Base-by-base conservation (phyloP, 2,329 filamentous ascomycete species). In the Claviceps capensis region DNA sequence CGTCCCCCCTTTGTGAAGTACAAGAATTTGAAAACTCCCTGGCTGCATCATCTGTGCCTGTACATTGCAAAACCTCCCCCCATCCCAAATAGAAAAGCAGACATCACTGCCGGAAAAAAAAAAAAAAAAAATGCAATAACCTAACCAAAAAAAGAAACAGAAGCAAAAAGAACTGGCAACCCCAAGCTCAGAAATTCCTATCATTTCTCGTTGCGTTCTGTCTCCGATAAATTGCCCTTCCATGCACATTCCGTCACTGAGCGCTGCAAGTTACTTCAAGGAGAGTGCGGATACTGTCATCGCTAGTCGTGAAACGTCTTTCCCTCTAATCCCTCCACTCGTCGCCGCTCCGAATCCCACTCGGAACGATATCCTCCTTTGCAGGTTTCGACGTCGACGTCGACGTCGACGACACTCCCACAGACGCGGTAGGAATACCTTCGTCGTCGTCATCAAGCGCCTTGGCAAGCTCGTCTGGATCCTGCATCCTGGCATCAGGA, bases 401-500 rank as follows among this genome's bases (percentile, higher is more conserved):
- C 3, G 62, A 53, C 19, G 61, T 52, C 57, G 52, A 53, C 58
- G 53, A 51, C 8, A 48, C 53, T 4, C 50, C 26, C 30, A 34
- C 30, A 34, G 30, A 34, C 30, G 42, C 8, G 19, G 2, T 23
- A 5, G 63, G 16, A 63, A 57, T 53, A 54, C 65, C 61, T 55
- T 72, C 41, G 16, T 48, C 47, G 7, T 82, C 45, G 2, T 43
- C 48, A 16, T 78, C 77, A 43, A 84, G 66, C 9, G 74, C 79
- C 53, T 70, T 72, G 2, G 80, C 80, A 52, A 84, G 69, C 64
- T 84, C 81, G 61, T 84, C 81, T 0, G 81, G 81, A 55, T 84
- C 81, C 57, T 74, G 72, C 79, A 84, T 83, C 69, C 74, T 81
- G 40, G 81, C 81, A 60, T 83, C 80, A 0, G 79, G 76, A 58